phyloP scores from a whole-genome alignment of 202 grass and related monocot species.

The Eragrostis tef region DNA sequence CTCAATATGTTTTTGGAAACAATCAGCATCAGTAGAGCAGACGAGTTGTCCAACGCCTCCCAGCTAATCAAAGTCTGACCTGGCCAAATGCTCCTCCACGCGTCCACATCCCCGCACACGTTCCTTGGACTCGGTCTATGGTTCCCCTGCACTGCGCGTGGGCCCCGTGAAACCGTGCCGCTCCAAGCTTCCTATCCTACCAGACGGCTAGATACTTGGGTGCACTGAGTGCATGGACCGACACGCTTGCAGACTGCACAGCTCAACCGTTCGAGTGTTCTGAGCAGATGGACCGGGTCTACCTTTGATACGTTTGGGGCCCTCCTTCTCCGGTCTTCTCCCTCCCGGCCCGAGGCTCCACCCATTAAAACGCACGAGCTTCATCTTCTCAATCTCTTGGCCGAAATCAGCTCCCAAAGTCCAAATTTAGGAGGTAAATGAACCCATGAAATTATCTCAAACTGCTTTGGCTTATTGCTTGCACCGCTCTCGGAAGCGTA shows the following conservation, averaged over 20 bases:
- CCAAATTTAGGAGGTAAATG: slow-evolving; percentile 33
- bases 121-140: slow-evolving; percentile 32
- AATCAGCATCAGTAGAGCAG: slow-evolving; percentile 4
- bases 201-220: neutral
- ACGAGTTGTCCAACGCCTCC: slow-evolving; percentile 25
- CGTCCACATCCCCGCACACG: slow-evolving; percentile 15
- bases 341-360: slow-evolving; percentile 2
- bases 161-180: neutral
- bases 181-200: slow-evolving; percentile 7
- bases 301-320: neutral
- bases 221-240: slow-evolving; percentile 26
- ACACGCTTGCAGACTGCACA: neutral
- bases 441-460: neutral
- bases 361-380: slow-evolving; percentile 43
- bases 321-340: slow-evolving; percentile 26
- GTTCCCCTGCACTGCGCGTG: neutral
- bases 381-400: slow-evolving; percentile 23
- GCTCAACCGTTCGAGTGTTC: neutral
- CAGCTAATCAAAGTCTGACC: slow-evolving; percentile 47
- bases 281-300: slow-evolving; percentile 23
- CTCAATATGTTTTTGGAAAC: neutral
- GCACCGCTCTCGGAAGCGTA: neutral
- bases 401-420: slow-evolving; percentile 37
- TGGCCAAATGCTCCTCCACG: slow-evolving; percentile 40
- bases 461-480: neutral